Conservation (phyloP, 2,329 filamentous ascomycete genomes). For the Aspergillus felis region DNA sequence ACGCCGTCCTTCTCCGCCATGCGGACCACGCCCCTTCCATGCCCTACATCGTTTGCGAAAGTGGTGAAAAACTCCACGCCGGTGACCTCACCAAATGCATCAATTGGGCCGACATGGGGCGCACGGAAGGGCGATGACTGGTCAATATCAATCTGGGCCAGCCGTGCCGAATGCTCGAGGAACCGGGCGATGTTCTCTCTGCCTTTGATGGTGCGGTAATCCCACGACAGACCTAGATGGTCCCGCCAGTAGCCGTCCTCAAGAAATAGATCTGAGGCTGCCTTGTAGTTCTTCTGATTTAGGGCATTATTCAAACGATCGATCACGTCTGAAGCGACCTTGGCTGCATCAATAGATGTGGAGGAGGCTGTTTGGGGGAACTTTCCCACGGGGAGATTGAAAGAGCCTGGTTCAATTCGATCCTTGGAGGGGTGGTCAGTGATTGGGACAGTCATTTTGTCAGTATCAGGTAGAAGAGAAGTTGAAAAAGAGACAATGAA, state of each 20-base stretch:
- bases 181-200: slow-evolving; percentile 36
- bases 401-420: slow-evolving; percentile 50
- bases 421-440: slow-evolving; percentile 34
- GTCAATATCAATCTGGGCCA: slow-evolving; percentile 47
- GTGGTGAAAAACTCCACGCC: slow-evolving; percentile 57
- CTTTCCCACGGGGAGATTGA: slow-evolving; percentile 46
- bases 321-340: slow-evolving; percentile 36
- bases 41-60: slow-evolving; percentile 52
- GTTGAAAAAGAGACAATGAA: background rate
- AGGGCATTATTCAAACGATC: slow-evolving; percentile 40
- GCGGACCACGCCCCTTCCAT: slow-evolving; percentile 54
- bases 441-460: background rate
- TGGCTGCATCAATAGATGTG: slow-evolving; percentile 32
- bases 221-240: slow-evolving; percentile 54
- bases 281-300: slow-evolving; percentile 27
- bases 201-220: slow-evolving; percentile 53
- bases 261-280: slow-evolving; percentile 45
- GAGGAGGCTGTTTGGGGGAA: slow-evolving; percentile 40
- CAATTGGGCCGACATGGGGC: slow-evolving; percentile 47
- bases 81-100: slow-evolving; percentile 46
- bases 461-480: background rate
- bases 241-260: slow-evolving; percentile 57
- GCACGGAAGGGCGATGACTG: slow-evolving; percentile 41
- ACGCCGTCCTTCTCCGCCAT: slow-evolving; percentile 41
- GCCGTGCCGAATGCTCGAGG: slow-evolving; percentile 36